phyloP scores from a whole-genome alignment of 495 filamentous ascomycete species.

The Aspergillus baeticus region DNA sequence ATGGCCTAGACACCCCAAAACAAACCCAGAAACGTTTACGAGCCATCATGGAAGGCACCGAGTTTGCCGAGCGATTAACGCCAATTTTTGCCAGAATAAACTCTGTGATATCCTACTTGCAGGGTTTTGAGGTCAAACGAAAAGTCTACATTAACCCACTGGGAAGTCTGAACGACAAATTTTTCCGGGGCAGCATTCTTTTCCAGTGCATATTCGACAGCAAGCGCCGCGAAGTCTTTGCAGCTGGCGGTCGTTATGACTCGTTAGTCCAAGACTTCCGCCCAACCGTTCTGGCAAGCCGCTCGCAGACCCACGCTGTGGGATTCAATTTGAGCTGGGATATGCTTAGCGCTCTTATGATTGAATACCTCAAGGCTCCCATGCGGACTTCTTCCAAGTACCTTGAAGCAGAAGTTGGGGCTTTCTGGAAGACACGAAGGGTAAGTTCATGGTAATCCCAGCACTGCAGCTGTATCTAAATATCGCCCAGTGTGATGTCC shows the following conservation, averaged over 20 bases:
- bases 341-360: slow-evolving; percentile 65
- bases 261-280: slow-evolving; percentile 62
- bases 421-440: slow-evolving; percentile 61
- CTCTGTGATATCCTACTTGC: slow-evolving; percentile 70
- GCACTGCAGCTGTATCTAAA: slow-evolving; percentile 10
- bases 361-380: slow-evolving; percentile 58
- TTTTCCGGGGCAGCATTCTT: slow-evolving; percentile 82
- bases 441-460: slow-evolving; percentile 42
- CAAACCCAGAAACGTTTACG: slow-evolving; percentile 74
- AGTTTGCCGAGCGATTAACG: slow-evolving; percentile 62
- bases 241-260: slow-evolving; percentile 93
- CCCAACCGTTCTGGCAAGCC: slow-evolving; percentile 38
- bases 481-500: slow-evolving; percentile 70
- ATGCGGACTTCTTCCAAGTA: slow-evolving; percentile 69
- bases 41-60: slow-evolving; percentile 68
- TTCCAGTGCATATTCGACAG: slow-evolving; percentile 91
- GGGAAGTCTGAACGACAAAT: slow-evolving; percentile 86
- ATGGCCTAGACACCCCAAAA: slow-evolving; percentile 57
- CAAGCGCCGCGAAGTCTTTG: slow-evolving; percentile 82
- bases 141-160: slow-evolving; percentile 86
- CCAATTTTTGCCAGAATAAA: slow-evolving; percentile 76
- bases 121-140: slow-evolving; percentile 67
- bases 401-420: slow-evolving; percentile 42
- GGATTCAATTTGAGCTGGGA: slow-evolving; percentile 94
- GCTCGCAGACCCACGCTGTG: slow-evolving; percentile 66